A percentile compares a stretch with the other conserved stretches of the same genome.
These are phyloP conservation scores for Fraxinus floribunda DNA, from an alignment of 305 asterid species.

Conservation along the genomic window DNA sequence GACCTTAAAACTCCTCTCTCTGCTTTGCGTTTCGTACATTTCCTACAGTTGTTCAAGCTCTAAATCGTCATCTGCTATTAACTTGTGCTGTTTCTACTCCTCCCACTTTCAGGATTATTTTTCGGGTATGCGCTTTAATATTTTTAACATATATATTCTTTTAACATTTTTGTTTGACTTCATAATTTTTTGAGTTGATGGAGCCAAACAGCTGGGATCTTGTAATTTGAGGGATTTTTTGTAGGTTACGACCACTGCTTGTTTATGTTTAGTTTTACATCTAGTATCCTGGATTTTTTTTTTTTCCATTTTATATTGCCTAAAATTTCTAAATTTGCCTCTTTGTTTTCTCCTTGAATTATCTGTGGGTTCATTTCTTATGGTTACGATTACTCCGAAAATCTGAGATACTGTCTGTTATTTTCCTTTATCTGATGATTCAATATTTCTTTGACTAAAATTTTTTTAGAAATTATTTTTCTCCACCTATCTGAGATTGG, in stretches of 20 bases:
- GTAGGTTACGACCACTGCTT: background rate
- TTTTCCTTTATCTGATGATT: background rate
- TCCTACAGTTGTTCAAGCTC: slow-evolving; percentile 23
- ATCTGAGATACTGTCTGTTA: background rate
- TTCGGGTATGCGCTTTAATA: slow-evolving; percentile 34
- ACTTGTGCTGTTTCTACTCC: slow-evolving; percentile 6
- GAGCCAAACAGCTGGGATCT: slow-evolving; percentile 31
- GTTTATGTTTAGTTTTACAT: background rate
- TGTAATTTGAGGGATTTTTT: background rate
- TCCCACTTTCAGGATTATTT: slow-evolving; percentile 11
- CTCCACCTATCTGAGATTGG: background rate
- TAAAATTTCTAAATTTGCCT: background rate
- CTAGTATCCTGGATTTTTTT: background rate
- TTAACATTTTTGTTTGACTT: background rate
- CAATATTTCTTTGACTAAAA: background rate
- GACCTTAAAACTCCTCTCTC: slow-evolving; percentile 47
- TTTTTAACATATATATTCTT: background rate
- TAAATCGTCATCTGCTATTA: slow-evolving; percentile 5
- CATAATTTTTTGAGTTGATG: background rate
- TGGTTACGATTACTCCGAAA: background rate
- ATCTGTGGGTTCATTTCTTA: background rate
- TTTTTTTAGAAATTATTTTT: background rate
- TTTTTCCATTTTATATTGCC: background rate
- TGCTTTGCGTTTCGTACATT: slow-evolving; percentile 31
- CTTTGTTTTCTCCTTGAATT: background rate